Evolutionary conservation across 495 filamentous ascomycete genomes (phyloP).

Genomic region (Tuber melanosporum): DNA sequence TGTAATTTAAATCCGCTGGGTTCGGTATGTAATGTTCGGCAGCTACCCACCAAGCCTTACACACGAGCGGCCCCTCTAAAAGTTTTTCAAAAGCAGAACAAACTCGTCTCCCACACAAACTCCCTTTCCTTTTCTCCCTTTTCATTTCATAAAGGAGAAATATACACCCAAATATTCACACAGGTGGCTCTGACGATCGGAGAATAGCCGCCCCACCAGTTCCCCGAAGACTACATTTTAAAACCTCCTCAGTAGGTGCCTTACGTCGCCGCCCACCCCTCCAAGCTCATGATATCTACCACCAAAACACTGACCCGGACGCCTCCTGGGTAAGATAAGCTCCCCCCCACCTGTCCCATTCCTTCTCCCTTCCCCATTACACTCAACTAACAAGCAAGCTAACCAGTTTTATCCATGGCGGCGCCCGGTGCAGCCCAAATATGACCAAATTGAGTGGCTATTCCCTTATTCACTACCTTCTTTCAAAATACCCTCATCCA

Average conservation of each 20-base stretch:
- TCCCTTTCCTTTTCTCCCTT: background rate
- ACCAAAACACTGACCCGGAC: slow-evolving; percentile 21
- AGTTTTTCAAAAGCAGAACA: background rate
- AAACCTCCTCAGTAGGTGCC: background rate
- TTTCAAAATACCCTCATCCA: slow-evolving; percentile 34
- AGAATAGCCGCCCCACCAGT: background rate
- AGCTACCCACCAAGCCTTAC: background rate
- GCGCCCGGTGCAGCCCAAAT: slow-evolving; percentile 76
- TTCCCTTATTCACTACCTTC: slow-evolving; percentile 48
- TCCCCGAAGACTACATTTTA: background rate
- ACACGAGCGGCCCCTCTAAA: background rate
- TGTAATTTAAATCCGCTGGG: background rate
- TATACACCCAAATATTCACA: background rate
- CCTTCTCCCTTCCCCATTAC: background rate
- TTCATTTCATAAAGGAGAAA: background rate
- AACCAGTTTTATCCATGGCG: slow-evolving; percentile 75
- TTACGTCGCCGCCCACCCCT: slow-evolving; percentile 5
- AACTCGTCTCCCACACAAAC: background rate
- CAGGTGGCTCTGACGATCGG: background rate
- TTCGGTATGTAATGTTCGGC: background rate
- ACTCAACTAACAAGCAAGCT: slow-evolving; percentile 6
- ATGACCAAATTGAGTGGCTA: slow-evolving; percentile 51
- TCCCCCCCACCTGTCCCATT: background rate
- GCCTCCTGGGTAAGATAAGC: slow-evolving; percentile 50
- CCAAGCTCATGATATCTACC: slow-evolving; percentile 23